Conservation (phyloP, 2,329 filamentous ascomycete genomes). For the Aspergillus fijiensis region DNA sequence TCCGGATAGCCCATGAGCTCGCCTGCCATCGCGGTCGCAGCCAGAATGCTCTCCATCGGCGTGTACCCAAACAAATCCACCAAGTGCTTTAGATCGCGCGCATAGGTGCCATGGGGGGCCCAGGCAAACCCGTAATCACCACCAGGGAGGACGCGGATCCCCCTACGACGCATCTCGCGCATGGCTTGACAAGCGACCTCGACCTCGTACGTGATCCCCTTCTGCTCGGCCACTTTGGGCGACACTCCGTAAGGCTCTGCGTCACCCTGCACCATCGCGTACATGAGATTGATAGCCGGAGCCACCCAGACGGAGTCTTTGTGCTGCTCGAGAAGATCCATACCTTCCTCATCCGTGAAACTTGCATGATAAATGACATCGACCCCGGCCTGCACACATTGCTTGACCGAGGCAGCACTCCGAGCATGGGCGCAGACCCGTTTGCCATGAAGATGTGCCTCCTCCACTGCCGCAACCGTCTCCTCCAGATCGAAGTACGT, state of each 20-base stretch:
- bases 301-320: conserved; percentile 4
- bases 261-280: not conserved
- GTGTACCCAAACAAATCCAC: conserved; percentile 46
- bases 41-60: conserved; percentile 42
- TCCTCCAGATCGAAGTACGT: conserved; percentile 4
- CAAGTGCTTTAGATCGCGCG: conserved; percentile 46
- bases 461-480: conserved; percentile 2
- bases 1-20: conserved; percentile 18
- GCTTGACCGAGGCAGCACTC: not conserved
- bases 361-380: conserved; percentile 6
- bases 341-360: not conserved
- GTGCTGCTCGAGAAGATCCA: not conserved
- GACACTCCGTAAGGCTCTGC: not conserved
- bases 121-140: conserved; percentile 49
- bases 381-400: not conserved
- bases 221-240: conserved; percentile 36
- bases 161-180: conserved; percentile 46
- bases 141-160: conserved; percentile 45
- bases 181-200: conserved; percentile 39
- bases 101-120: conserved; percentile 49
- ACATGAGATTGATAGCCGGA: not conserved
- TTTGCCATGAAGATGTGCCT: not conserved
- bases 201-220: conserved; percentile 43
- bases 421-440: conserved; percentile 2
- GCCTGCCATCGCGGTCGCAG: conserved; percentile 36